phyloP scores from a whole-genome alignment of 2,329 filamentous ascomycete species.

The Periconia macrospinosa region DNA sequence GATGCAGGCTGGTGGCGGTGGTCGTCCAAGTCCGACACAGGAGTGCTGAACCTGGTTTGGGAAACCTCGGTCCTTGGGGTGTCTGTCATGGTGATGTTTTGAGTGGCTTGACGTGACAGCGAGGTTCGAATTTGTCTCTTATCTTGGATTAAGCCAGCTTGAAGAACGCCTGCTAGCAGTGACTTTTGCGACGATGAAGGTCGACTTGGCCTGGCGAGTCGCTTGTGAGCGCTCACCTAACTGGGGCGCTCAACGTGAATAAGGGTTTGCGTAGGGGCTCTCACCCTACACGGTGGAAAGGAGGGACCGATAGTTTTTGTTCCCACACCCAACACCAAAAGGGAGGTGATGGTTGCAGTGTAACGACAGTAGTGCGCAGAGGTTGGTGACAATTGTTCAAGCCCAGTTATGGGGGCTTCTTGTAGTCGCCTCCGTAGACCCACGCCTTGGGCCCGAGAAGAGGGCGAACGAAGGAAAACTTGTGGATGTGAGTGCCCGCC shows the following conservation, averaged over 20 bases:
- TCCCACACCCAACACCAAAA: constrained; percentile 22
- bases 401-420: constrained; percentile 93
- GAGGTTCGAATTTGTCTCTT: constrained; percentile 17
- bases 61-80: constrained; percentile 67
- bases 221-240: constrained; percentile 58
- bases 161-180: constrained; percentile 8
- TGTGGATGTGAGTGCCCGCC: constrained; percentile 77
- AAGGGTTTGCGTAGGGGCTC: constrained; percentile 50
- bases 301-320: constrained; percentile 23
- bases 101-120: constrained; percentile 19
- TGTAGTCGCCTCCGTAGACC: constrained; percentile 92
- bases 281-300: constrained; percentile 45
- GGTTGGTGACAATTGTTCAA: constrained; percentile 26
- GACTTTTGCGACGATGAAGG: constrained; percentile 34
- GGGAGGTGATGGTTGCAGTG: constrained; percentile 22
- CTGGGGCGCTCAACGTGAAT: constrained; percentile 55
- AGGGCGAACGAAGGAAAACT: constrained; percentile 78
- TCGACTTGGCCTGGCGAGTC: constrained; percentile 46
- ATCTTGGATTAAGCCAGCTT: constrained; percentile 27
- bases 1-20: constrained; percentile 71
- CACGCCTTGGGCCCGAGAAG: constrained; percentile 89
- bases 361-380: constrained; percentile 19
- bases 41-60: constrained; percentile 70
- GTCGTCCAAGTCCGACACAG: constrained; percentile 82
- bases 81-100: constrained; percentile 51